Percentiles rank a stretch among this genome's conserved stretches.
Conservation (phyloP, 306 rosid genomes). For the Vigna angularis region DNA sequence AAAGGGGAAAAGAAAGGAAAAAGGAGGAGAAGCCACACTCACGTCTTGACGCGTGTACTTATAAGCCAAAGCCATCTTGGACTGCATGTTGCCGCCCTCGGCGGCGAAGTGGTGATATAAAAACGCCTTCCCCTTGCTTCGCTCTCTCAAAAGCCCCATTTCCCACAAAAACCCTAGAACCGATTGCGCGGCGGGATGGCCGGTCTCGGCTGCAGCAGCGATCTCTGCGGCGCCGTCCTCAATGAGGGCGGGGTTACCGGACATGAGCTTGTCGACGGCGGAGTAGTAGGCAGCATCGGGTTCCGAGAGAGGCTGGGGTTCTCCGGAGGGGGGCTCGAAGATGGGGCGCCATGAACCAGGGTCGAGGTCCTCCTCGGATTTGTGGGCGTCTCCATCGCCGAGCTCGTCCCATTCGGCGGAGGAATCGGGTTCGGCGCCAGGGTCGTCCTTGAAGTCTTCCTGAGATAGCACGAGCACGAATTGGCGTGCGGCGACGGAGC, state of each 20-base stretch:
- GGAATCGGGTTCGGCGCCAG: conserved; percentile 65
- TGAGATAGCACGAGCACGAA: conserved; percentile 76
- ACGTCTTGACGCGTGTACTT: conserved; percentile 90
- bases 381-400: conserved; percentile 68
- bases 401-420: conserved; percentile 91
- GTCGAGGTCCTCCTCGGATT: conserved; percentile 83
- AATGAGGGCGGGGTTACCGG: conserved; percentile 57
- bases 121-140: conserved; percentile 71
- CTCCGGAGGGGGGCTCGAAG: conserved; percentile 64
- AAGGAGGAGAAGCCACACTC: background rate
- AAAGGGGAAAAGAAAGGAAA: background rate
- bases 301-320: conserved; percentile 37
- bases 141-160: conserved; percentile 78
- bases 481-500: conserved; percentile 65
- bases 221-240: conserved; percentile 73
- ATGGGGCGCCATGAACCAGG: conserved; percentile 95
- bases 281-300: conserved; percentile 61
- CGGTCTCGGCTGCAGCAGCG: conserved; percentile 57
- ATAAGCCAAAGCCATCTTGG: conserved; percentile 96
- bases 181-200: conserved; percentile 73
- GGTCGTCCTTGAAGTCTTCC: conserved; percentile 79
- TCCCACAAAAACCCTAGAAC: conserved; percentile 79
- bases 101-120: conserved; percentile 80
- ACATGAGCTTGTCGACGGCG: conserved; percentile 56
- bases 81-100: conserved; percentile 83